Base-by-base conservation (phyloP, 202 grass and related monocot species). In the Digitaria exilis region DNA sequence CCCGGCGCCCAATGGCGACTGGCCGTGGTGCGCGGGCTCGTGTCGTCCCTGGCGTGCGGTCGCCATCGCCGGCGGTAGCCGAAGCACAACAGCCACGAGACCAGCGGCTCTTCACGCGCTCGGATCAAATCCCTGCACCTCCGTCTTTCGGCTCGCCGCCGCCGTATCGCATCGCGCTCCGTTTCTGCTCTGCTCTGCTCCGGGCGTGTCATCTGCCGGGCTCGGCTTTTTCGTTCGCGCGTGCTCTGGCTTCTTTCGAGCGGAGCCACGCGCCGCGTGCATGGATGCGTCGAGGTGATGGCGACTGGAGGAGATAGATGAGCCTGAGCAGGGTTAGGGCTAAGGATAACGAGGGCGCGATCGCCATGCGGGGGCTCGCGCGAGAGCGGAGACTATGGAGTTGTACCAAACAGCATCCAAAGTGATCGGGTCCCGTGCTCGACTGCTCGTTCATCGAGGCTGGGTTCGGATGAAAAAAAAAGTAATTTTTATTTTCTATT, bases 21-120 rank as follows among this genome's bases (percentile, higher is more conserved):
- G 7, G 43, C 31, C 51, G 12, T 52, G 31, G 78, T 87, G 85
- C 85, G 62, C 42, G 42, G 5, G n/a, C n/a, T n/a, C n/a, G n/a
- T n/a, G 7, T 12, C 41, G 70, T 64, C 49, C 73, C 59, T n/a
- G 9, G 22, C 39, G n/a, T n/a, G n/a, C 39, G 1, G 51, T 69
- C 76, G 39, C 73, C 72, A 24, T 77, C 41, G 61, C 0, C 32
- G 12, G 61, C 52, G 18, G 18, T 39, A 0, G 39, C 12, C 12
- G 17, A n/a, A 18, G 8, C 26, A 1, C 25, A 28, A 3, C 37
- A 14, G 6, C 50, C 76, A 79, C 58, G 44, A n/a, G 64, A 24
- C 16, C 60, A 21, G 44, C 31, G 18, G 24, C 24, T 11, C 8
- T 14, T 59, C 56, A n/a, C n/a, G n/a, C n/a, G n/a, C n/a, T n/a